phyloP scores from a whole-genome alignment of 2,329 filamentous ascomycete genomes.

The Plenodomus biglobosus region DNA sequence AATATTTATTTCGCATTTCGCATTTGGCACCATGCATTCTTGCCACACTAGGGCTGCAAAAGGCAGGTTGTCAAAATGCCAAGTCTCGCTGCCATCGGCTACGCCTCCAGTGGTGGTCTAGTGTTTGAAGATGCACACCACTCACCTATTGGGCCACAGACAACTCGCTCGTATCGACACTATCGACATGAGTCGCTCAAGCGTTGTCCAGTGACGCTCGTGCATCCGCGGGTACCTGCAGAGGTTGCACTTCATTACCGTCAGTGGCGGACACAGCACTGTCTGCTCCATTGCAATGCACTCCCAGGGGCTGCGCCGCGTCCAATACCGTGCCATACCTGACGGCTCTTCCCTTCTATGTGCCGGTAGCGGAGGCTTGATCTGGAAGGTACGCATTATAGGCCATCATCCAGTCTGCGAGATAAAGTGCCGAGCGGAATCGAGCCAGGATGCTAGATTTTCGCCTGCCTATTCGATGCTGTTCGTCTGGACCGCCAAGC shows the following conservation, averaged over 20 bases:
- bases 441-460: slow-evolving; percentile 7
- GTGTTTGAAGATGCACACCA: neutral
- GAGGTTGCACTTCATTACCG: neutral
- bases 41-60: neutral
- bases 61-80: neutral
- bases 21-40: neutral
- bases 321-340: neutral
- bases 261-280: neutral
- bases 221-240: neutral
- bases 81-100: neutral
- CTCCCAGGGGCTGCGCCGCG: neutral
- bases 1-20: neutral
- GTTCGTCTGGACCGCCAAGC: slow-evolving; percentile 12
- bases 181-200: neutral
- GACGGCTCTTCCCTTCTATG: neutral
- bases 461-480: slow-evolving; percentile 23
- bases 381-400: neutral
- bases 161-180: neutral
- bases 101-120: neutral
- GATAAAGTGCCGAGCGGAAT: slow-evolving; percentile 20
- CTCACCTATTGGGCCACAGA: neutral
- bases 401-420: slow-evolving; percentile 5
- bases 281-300: neutral
- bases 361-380: neutral
- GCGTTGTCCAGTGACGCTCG: neutral